A percentile compares a stretch with the other conserved stretches of the same genome.
Evolutionary conservation across 1,139 yeast species (phyloP).

Genomic region (Geotrichum cucujoidarum): DNA sequence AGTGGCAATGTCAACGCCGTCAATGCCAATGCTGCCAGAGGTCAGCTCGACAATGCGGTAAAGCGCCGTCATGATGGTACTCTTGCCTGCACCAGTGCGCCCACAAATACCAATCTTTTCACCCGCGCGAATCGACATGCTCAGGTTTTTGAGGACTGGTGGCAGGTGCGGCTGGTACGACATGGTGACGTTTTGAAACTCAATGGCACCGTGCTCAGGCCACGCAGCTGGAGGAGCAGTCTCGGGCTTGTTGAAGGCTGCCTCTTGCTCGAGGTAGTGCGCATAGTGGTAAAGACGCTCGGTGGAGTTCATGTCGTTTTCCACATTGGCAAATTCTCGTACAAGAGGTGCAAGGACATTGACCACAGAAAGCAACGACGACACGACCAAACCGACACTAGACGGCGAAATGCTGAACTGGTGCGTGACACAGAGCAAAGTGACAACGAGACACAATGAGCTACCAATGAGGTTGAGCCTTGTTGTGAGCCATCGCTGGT

Average conservation of each 20-base stretch:
- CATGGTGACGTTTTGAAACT: constrained; percentile 55
- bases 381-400: constrained; percentile 64
- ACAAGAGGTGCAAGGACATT: constrained; percentile 54
- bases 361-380: constrained; percentile 61
- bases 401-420: constrained; percentile 61
- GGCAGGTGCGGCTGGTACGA: constrained; percentile 52
- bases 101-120: constrained; percentile 80
- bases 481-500: constrained; percentile 75
- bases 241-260: constrained; percentile 36
- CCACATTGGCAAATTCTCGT: constrained; percentile 70
- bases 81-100: constrained; percentile 82
- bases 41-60: constrained; percentile 68
- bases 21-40: constrained; percentile 52
- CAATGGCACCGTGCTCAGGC: constrained; percentile 60
- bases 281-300: constrained; percentile 73
- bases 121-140: constrained; percentile 48
- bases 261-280: constrained; percentile 60
- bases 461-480: constrained; percentile 55
- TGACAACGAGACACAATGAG: constrained; percentile 42
- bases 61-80: constrained; percentile 64
- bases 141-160: constrained; percentile 53
- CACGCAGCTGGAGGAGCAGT: constrained; percentile 47
- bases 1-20: constrained; percentile 51
- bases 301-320: constrained; percentile 70
- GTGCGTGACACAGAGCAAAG: constrained; percentile 58